A percentile compares a stretch with the other conserved stretches of the same genome.
Conservation (phyloP, 768 basidiomycete species). For the Mycena alexandri region DNA sequence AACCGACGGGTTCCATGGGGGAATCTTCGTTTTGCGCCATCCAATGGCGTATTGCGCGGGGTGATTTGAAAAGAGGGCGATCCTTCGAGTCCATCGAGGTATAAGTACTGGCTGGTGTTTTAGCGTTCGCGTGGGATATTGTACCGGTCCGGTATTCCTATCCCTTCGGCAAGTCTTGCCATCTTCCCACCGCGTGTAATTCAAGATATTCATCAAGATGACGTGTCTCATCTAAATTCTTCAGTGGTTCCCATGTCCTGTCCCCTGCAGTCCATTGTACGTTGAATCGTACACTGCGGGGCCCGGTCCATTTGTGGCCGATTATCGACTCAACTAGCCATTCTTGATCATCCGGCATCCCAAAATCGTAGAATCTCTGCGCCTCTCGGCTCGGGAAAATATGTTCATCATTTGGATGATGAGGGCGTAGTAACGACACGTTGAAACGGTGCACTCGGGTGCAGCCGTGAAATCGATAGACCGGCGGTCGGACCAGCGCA, state of each 20-base stretch:
- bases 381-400: constrained; percentile 49
- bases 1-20: too few relatives aligned
- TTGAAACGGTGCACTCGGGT: constrained; percentile 55
- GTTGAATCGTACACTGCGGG: constrained; percentile 35
- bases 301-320: constrained; percentile 30
- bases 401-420: constrained; percentile 47
- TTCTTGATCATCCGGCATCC: neutral
- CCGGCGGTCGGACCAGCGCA: too few relatives aligned
- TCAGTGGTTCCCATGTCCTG: neutral
- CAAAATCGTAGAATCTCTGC: neutral
- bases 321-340: neutral
- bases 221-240: neutral
- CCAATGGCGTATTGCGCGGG: too few relatives aligned
- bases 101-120: too few relatives aligned
- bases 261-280: constrained; percentile 49
- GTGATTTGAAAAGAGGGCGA: too few relatives aligned
- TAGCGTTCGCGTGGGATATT: too few relatives aligned
- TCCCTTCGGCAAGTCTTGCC: neutral
- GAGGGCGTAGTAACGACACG: constrained; percentile 42
- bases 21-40: too few relatives aligned
- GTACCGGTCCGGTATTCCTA: too few relatives aligned
- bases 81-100: too few relatives aligned
- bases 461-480: too few relatives aligned
- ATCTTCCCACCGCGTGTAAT: neutral
- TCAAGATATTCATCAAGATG: neutral